A percentile compares a stretch with the other conserved stretches of the same genome.
These are phyloP conservation scores for Biscogniauxia sp. DNA, from an alignment of 2,329 filamentous ascomycete genomes.

Conservation along the genomic window DNA sequence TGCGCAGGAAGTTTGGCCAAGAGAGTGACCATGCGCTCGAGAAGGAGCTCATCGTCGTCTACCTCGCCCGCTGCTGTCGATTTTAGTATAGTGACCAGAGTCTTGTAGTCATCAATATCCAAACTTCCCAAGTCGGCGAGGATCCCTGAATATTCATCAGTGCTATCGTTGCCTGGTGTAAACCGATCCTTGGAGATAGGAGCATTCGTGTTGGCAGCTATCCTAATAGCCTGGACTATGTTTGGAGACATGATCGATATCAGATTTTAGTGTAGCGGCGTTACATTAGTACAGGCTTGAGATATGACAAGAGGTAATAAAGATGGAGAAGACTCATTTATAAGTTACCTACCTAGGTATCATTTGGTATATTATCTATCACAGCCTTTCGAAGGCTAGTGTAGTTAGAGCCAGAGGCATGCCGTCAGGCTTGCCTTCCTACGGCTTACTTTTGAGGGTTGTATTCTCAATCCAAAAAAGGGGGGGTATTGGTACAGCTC, in stretches of 20 bases:
- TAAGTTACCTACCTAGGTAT: no score
- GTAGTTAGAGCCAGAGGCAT: no score
- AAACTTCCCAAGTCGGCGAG: slow-evolving; percentile 14
- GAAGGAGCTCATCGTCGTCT: slow-evolving; percentile 17
- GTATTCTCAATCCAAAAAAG: no score
- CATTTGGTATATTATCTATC: background rate
- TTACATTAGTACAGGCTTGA: background rate
- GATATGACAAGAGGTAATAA: background rate
- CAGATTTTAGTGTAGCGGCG: background rate
- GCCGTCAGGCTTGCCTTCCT: no score
- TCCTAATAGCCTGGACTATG: background rate
- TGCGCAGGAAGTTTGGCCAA: slow-evolving; percentile 18
- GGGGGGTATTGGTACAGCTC: background rate
- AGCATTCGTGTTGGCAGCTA: background rate
- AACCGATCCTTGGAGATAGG: slow-evolving; percentile 19
- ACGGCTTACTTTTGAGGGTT: no score
- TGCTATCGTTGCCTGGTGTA: slow-evolving; percentile 19
- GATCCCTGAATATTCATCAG: slow-evolving; percentile 15
- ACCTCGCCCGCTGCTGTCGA: slow-evolving; percentile 13
- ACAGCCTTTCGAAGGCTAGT: no score
- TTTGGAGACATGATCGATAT: background rate
- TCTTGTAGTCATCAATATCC: slow-evolving; percentile 16
- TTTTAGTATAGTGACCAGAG: slow-evolving; percentile 36
- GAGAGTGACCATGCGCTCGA: slow-evolving; percentile 20
- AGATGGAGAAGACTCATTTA: background rate